Base-by-base conservation (phyloP, 305 asterid genomes). In the Withania somnifera region DNA sequence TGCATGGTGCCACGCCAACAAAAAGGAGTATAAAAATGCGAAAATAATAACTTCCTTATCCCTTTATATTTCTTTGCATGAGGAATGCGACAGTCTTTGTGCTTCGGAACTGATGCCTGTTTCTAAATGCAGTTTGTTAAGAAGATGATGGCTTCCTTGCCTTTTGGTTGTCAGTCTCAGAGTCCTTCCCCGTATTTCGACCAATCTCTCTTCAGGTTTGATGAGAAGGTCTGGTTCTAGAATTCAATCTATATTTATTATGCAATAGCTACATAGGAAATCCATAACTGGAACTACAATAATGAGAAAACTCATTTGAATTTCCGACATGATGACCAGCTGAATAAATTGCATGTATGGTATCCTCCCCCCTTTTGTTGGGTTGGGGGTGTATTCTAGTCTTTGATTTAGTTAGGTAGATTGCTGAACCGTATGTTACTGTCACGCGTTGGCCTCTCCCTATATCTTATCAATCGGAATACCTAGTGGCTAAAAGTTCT, bases 171-270 rank as follows among this genome's bases (percentile, higher is more conserved):
- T 75, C 97, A 95, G 88, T 91, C 96, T 75, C 97, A 88, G 87
- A 95, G 99, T 79, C 99, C 98, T 30, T 94, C 99, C 30, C 94
- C 98, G 26, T 95, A 95, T 83, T 95, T 95, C 68, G 98, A 95
- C 67, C 99, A 96, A 80, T 89, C 98, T 76, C 97, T 96, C 83
- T 96, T 91, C 86, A 91, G 99, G 82, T 94, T 90, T 54, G 98
- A 96, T 84, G 99, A 96, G 84, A 96, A 96, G 98, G 99, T 96
- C 77, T 60, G 86, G 52, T 73, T 82, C 73, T 80, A 52, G 76
- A 69, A 64, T 79, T 57, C n/a, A 1, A 19, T 79, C 61, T 66
- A 11, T 22, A 30, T 26, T 69, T 81, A 47, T 24, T 73, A 47
- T 73, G 79, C 42, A 15, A 45, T 45, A 45, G 40, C 38, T 15